phyloP scores from a whole-genome alignment of 176 grass and related monocot species.

The Saccharum officinarum region DNA sequence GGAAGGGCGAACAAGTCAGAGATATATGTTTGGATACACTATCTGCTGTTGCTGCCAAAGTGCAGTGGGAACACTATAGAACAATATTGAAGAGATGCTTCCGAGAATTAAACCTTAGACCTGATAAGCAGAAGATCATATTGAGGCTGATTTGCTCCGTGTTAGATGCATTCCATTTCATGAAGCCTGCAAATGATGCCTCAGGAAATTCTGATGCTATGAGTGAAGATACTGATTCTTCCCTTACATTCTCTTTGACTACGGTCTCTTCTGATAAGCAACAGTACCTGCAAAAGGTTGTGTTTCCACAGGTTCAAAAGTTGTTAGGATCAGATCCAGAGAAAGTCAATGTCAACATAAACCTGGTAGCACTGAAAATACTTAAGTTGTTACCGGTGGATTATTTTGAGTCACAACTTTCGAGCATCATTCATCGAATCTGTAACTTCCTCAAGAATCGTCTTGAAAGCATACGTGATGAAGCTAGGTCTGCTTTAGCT shows the following conservation, averaged over 20 bases:
- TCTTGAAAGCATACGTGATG: slow-evolving; percentile 87
- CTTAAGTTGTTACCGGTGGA: slow-evolving; percentile 83
- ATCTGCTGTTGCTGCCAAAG: slow-evolving; percentile 66
- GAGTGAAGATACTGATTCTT: slow-evolving; percentile 32
- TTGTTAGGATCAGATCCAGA: slow-evolving; percentile 68
- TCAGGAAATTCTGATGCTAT: slow-evolving; percentile 28
- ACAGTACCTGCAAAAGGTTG: slow-evolving; percentile 72
- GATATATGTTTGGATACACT: slow-evolving; percentile 84
- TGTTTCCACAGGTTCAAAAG: slow-evolving; percentile 74
- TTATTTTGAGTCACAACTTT: slow-evolving; percentile 83
- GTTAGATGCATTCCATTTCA: slow-evolving; percentile 80
- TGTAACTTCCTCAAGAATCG: slow-evolving; percentile 91
- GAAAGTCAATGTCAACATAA: slow-evolving; percentile 85
- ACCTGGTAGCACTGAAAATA: slow-evolving; percentile 87
- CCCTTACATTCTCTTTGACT: slow-evolving; percentile 38
- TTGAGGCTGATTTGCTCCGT: slow-evolving; percentile 80
- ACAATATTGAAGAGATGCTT: slow-evolving; percentile 78
- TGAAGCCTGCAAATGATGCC: slow-evolving; percentile 28
- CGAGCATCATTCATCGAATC: slow-evolving; percentile 77
- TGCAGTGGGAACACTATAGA: slow-evolving; percentile 89
- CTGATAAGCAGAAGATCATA: slow-evolving; percentile 85
- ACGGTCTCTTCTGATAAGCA: slow-evolving; percentile 55
- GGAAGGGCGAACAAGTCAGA: slow-evolving; percentile 83
- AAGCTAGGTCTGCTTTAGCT: slow-evolving; percentile 83
- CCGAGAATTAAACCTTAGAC: slow-evolving; percentile 60